Evolutionary conservation across 768 basidiomycete species (phyloP).

Genomic region (Mycena maculata): DNA sequence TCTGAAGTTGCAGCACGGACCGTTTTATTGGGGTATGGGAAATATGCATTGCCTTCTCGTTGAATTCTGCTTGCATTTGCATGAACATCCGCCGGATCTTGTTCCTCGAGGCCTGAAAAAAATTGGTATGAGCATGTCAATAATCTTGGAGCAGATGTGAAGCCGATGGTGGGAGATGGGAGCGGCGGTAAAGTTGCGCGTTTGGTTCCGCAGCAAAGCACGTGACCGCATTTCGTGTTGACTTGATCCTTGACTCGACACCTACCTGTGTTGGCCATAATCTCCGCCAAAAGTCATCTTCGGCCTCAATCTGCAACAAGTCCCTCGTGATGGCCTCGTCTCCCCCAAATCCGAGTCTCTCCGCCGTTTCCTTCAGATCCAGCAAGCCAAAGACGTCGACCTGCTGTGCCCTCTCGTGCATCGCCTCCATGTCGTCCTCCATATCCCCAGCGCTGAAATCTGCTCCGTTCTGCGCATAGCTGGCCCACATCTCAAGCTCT

Average conservation of each 20-base stretch:
- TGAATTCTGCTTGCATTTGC: too few relatives aligned
- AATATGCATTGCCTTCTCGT: too few relatives aligned
- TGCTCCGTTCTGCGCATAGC: slow-evolving; percentile 2
- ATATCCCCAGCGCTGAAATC: slow-evolving; percentile 10
- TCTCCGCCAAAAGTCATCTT: slow-evolving; percentile 19
- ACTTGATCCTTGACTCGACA: not conserved
- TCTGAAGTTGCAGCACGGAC: too few relatives aligned
- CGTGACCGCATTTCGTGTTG: too few relatives aligned
- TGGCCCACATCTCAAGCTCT: slow-evolving; percentile 15
- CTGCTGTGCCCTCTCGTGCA: not conserved
- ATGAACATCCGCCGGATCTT: too few relatives aligned
- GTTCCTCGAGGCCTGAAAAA: too few relatives aligned
- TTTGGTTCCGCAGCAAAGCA: too few relatives aligned
- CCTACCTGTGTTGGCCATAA: slow-evolving; percentile 18
- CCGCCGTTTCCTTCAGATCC: slow-evolving; percentile 14
- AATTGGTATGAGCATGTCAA: too few relatives aligned
- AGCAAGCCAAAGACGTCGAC: slow-evolving; percentile 16
- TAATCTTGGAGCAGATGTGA: too few relatives aligned
- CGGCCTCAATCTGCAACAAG: slow-evolving; percentile 1
- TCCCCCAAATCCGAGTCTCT: slow-evolving; percentile 15
- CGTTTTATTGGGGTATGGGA: slow-evolving; percentile 10
- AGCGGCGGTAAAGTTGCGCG: too few relatives aligned
- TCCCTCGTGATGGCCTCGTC: not conserved
- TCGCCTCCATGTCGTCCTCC: not conserved
- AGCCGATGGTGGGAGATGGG: too few relatives aligned